A percentile compares a stretch with the other conserved stretches of the same genome.
phyloP scores from a whole-genome alignment of 495 filamentous ascomycete species.

The Aspergillus nidulans region DNA sequence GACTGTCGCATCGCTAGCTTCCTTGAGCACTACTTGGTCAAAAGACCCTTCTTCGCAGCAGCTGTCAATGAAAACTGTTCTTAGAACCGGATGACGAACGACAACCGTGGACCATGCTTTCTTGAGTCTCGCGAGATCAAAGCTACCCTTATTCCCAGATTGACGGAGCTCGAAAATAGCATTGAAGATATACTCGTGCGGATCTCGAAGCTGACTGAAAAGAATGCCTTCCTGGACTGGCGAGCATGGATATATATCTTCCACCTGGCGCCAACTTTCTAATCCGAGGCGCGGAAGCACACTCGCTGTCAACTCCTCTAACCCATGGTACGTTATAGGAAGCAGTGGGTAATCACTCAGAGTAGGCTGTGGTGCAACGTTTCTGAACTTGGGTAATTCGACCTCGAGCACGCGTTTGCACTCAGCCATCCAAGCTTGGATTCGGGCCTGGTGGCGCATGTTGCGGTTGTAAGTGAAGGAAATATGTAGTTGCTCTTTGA shows the following conservation, averaged over 20 bases:
- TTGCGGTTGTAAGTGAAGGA: constrained; percentile 58
- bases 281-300: constrained; percentile 49
- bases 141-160: constrained; percentile 16
- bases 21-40: constrained; percentile 50
- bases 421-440: constrained; percentile 56
- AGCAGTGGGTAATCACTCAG: constrained; percentile 61
- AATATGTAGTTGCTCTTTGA: constrained; percentile 55
- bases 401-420: constrained; percentile 56
- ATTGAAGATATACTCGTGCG: constrained; percentile 43
- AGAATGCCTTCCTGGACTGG: constrained; percentile 64
- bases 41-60: constrained; percentile 47
- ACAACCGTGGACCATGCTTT: constrained; percentile 53
- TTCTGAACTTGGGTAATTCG: constrained; percentile 46
- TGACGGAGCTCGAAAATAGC: constrained; percentile 40
- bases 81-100: constrained; percentile 47
- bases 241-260: constrained; percentile 62
- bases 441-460: constrained; percentile 52
- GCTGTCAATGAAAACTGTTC: constrained; percentile 54
- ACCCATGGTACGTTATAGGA: constrained; percentile 54
- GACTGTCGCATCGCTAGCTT: constrained; percentile 30
- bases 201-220: constrained; percentile 55
- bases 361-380: constrained; percentile 50
- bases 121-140: constrained; percentile 38
- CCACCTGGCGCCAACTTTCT: constrained; percentile 31
- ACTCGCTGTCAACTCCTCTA: constrained; percentile 36